phyloP scores from a whole-genome alignment of 352 stramenopile genomes.

The Peronosclerospora sorghi region DNA sequence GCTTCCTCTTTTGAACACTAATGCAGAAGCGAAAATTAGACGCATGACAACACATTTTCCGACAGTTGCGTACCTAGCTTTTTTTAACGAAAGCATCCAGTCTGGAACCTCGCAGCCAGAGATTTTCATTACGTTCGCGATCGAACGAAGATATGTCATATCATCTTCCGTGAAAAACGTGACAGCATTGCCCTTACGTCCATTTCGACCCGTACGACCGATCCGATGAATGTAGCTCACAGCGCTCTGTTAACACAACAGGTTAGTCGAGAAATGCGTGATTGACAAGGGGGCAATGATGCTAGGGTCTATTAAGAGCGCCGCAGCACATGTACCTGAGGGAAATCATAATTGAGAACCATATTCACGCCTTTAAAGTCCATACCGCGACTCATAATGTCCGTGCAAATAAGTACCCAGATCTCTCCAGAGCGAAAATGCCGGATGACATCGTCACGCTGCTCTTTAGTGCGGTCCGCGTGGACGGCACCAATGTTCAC shows the following conservation, averaged over 20 bases:
- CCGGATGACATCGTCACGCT: constrained; percentile 90
- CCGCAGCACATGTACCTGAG: constrained; percentile 43
- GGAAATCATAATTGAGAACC: constrained; percentile 99
- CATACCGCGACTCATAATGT: constrained; percentile 96
- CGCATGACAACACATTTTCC: not conserved
- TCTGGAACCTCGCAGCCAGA: constrained; percentile 94
- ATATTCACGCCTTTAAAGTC: constrained; percentile 99
- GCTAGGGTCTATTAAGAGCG: not conserved
- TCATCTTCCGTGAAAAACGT: constrained; percentile 97
- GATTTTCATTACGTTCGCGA: constrained; percentile 98
- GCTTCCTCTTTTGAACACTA: constrained; percentile 61
- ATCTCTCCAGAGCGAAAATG: constrained; percentile 94
- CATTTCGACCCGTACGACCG: constrained; percentile 90
- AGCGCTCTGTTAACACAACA: constrained; percentile 34
- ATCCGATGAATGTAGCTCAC: constrained; percentile 97
- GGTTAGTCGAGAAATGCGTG: not conserved
- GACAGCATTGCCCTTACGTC: constrained; percentile 88
- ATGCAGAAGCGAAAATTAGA: constrained; percentile 2
- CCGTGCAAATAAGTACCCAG: constrained; percentile 99
- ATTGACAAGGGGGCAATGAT: no score
- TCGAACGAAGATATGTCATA: constrained; percentile 90
- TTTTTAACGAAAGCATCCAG: constrained; percentile 97
- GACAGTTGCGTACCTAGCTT: constrained; percentile 48
- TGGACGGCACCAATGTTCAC: constrained; percentile 98
- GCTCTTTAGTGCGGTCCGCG: constrained; percentile 87